phyloP scores from a whole-genome alignment of 2,329 filamentous ascomycete genomes.

The Fusarium nelsonii region DNA sequence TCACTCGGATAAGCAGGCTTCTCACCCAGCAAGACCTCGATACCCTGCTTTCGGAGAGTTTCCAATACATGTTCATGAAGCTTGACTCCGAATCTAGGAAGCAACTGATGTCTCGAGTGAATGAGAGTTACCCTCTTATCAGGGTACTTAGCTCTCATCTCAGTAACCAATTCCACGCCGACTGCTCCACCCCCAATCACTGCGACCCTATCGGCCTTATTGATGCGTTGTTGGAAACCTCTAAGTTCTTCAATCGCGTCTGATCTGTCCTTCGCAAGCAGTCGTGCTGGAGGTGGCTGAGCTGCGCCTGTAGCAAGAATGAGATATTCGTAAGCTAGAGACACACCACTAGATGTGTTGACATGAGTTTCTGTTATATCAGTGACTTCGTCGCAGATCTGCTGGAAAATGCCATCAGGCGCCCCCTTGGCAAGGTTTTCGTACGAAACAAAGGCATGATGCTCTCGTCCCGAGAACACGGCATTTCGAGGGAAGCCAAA shows the following conservation, averaged over 20 bases:
- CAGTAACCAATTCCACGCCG: slow-evolving; percentile 18
- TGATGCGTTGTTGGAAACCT: slow-evolving; percentile 11
- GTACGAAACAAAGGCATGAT: slow-evolving; percentile 12
- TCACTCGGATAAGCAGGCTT: not conserved
- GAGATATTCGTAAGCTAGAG: slow-evolving; percentile 16
- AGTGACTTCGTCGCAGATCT: slow-evolving; percentile 8
- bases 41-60: not conserved
- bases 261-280: not conserved
- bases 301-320: slow-evolving; percentile 34
- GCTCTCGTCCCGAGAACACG: slow-evolving; percentile 17
- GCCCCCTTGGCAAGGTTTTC: slow-evolving; percentile 16
- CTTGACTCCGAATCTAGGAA: slow-evolving; percentile 25
- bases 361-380: not conserved
- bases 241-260: slow-evolving; percentile 19
- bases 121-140: slow-evolving; percentile 18
- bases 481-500: slow-evolving; percentile 35
- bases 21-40: slow-evolving; percentile 14
- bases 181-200: slow-evolving; percentile 35
- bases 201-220: not conserved
- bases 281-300: slow-evolving; percentile 28
- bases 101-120: slow-evolving; percentile 25
- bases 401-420: slow-evolving; percentile 17
- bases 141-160: slow-evolving; percentile 22
- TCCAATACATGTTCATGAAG: slow-evolving; percentile 6
- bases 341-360: not conserved